Base-by-base conservation (phyloP, 75 land plant species). In the Picea sitchensis region DNA sequence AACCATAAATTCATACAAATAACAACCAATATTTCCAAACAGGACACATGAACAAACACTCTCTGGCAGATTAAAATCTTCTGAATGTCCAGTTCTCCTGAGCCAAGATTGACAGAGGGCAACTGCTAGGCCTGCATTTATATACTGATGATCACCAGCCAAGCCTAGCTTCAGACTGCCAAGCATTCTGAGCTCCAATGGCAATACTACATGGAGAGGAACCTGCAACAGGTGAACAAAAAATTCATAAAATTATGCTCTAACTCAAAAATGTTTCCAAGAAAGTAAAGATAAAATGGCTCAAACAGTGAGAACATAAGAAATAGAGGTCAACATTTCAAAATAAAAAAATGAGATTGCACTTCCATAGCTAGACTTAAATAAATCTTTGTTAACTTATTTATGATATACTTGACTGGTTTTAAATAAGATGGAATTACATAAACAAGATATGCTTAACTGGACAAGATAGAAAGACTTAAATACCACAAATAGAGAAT, bases 51-150 rank as follows among this genome's bases (percentile, higher is more conserved):
- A 71, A 71, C 73, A n/a, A 5, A 71, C 74, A n/a, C 74, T 71
- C 51, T 71, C 26, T 71, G 41, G 26, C 51, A 59, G 36, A 65
- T 58, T 51, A 41, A 87, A 31, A 58, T 83, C 81, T 47, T 83
- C 77, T 60, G 81, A 82, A 61, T 83, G 78, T 68, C 86, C 86
- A 59, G 88, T 88, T 41, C 71, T 85, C 57, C 78, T 72, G 54
- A 92, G 91, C 94, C 93, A 95, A 64, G 82, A 73, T 77, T 69
- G 81, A 60, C 92, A 90, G 44, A 95, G 84, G 58, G 96, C 87
- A 85, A 95, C 90, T 81, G 98, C 98, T 81, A 95, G 89, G 58
- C 91, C 91, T 75, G 96, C 96, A 90, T 95, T 95, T 44, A 85
- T 78, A 54, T 79, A 81, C 73, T 95, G 98, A 77, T 95, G 98